A percentile compares a stretch with the other conserved stretches of the same genome.
Evolutionary conservation across 1,284 basidiomycete species (phyloP).

Genomic region (Malassezia caprae): DNA sequence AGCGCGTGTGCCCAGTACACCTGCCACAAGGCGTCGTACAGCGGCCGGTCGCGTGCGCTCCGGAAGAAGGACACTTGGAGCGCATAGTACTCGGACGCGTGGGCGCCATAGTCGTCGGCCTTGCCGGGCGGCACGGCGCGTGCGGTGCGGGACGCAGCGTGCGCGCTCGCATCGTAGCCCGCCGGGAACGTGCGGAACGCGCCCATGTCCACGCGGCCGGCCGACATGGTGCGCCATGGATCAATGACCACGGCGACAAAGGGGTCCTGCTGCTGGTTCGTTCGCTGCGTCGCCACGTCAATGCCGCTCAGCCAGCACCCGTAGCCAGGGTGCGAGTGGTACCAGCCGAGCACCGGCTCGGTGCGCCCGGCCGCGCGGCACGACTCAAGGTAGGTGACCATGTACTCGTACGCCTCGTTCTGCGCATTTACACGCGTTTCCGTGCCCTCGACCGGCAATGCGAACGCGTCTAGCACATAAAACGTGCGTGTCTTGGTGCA

Average conservation of each 20-base stretch:
- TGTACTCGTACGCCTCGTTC: slow-evolving; percentile 93
- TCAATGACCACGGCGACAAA: slow-evolving; percentile 97
- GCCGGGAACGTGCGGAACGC: slow-evolving; percentile 94
- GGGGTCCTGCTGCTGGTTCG: slow-evolving; percentile 88
- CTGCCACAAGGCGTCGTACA: slow-evolving; percentile 88
- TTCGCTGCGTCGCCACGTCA: slow-evolving; percentile 90
- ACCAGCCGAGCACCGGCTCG: slow-evolving; percentile 95
- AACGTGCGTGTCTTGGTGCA: slow-evolving; percentile 75
- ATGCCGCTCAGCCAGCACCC: slow-evolving; percentile 98
- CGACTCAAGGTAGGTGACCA: slow-evolving; percentile 80
- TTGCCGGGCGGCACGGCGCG: slow-evolving; percentile 73
- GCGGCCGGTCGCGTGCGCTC: slow-evolving; percentile 68
- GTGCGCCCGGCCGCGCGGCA: slow-evolving; percentile 69
- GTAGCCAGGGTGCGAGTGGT: slow-evolving; percentile 98
- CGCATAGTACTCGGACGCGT: slow-evolving; percentile 91
- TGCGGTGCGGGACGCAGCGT: slow-evolving; percentile 55
- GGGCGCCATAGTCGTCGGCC: slow-evolving; percentile 60
- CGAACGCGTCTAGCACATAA: slow-evolving; percentile 74
- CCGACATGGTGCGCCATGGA: slow-evolving; percentile 92
- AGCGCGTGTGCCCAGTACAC: slow-evolving; percentile 98
- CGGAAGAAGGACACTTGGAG: slow-evolving; percentile 93
- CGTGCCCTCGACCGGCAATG: slow-evolving; percentile 94
- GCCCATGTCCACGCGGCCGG: slow-evolving; percentile 94
- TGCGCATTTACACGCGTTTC: slow-evolving; percentile 96
- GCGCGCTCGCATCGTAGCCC: slow-evolving; percentile 51